Evolutionary conservation across 306 rosid species (phyloP), one percentile per base, ranked within the genome.

Genomic region (Clitoria ternatea): DNA sequence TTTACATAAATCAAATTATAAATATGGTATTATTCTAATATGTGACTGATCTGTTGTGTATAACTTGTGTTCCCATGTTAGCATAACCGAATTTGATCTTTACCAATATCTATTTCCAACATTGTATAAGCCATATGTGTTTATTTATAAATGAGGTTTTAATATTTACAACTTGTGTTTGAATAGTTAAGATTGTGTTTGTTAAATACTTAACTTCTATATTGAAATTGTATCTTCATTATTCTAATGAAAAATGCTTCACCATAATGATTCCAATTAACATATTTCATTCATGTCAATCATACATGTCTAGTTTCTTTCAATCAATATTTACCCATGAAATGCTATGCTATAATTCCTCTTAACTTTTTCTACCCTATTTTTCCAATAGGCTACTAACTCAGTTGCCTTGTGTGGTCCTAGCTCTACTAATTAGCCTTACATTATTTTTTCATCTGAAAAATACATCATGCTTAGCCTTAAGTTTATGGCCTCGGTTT

Each of bases 281-380:
- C 74, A 24, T 68, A 56, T 48, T 61, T 81, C 81, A 77, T 73
- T 84, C 73, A 84, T 83, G 79, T 81, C 89, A 86, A 88, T 92
- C 85, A 85, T 89, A 17, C 62, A 30, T 87, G 90, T 92, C 84
- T 72, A 32, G 79, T 70, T 81, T 30, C 90, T 85, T 86, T 87
- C 62, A 40, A 70, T 54, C 80, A 80, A 79, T 67, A 70, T 1
- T 80, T 91, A 83, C 76, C 85, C 88, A 52, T 74, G 53, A 80
- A 90, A 80, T 87, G 92, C 83, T 79, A 54, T 52, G 82, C 66
- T 48, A 85, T 83, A 12, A 83, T 84, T 77, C 75, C 73, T 3
- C 76, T 14, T 44, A 45, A 59, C 85, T 81, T 78, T 82, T 83
- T 77, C 80, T 78, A 59, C 47, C 71, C 73, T 87, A 75, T 80